phyloP scores from a whole-genome alignment of 306 rosid species.

The Bauhinia variegata region DNA sequence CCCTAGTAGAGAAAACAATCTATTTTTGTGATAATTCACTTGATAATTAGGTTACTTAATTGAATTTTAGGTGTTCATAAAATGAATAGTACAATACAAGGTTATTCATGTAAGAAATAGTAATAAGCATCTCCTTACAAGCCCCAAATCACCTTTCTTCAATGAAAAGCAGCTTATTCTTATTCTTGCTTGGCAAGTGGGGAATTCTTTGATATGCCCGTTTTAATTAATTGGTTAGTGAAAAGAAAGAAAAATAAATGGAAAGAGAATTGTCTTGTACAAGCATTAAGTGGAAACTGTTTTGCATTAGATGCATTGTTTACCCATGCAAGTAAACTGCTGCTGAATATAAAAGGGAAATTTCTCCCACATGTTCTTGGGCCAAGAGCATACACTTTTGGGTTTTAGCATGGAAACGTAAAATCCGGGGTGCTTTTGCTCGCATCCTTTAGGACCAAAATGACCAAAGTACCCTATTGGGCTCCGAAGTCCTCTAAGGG shows the following conservation, averaged over 20 bases:
- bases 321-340: slow-evolving; percentile 35
- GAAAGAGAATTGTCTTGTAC: background rate
- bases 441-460: background rate
- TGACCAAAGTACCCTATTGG: slow-evolving; percentile 31
- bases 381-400: slow-evolving; percentile 30
- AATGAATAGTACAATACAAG: no score
- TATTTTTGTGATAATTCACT: background rate
- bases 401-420: slow-evolving; percentile 42
- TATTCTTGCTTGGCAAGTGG: no score
- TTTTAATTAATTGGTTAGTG: no score
- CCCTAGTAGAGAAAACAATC: no score
- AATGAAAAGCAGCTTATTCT: no score
- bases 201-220: no score
- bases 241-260: background rate
- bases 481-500: slow-evolving; percentile 13
- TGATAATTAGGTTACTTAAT: background rate
- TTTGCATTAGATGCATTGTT: slow-evolving; percentile 9
- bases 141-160: no score
- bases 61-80: no score
- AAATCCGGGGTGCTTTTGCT: slow-evolving; percentile 50
- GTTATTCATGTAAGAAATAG: no score
- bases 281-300: no score
- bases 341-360: slow-evolving; percentile 27
- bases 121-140: no score
- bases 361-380: slow-evolving; percentile 26